phyloP scores from a whole-genome alignment of 2,329 filamentous ascomycete genomes.

The Myriosclerotinia duriaeana region DNA sequence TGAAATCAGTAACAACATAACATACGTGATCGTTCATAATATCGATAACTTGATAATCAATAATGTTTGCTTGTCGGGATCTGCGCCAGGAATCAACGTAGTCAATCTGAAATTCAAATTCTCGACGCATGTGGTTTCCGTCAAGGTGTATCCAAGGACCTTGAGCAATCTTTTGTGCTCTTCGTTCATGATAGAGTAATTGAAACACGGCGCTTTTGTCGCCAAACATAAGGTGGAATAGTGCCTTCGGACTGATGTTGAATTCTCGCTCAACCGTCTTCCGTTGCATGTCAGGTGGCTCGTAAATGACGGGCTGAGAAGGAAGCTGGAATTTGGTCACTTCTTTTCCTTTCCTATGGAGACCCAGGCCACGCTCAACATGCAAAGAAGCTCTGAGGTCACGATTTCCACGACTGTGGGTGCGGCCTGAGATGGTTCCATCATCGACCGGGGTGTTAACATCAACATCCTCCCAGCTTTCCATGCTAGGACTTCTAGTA shows the following conservation, averaged over 20 bases:
- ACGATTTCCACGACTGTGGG: slow-evolving; percentile 43
- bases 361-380: slow-evolving; percentile 60
- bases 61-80: slow-evolving; percentile 60
- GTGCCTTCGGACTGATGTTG: slow-evolving; percentile 86
- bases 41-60: slow-evolving; percentile 85
- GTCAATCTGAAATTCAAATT: slow-evolving; percentile 78
- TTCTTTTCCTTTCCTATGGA: slow-evolving; percentile 41
- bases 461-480: slow-evolving; percentile 88
- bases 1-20: slow-evolving; percentile 62
- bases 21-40: slow-evolving; percentile 72
- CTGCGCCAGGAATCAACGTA: slow-evolving; percentile 64
- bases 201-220: slow-evolving; percentile 89
- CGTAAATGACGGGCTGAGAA: slow-evolving; percentile 75
- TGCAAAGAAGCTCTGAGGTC: slow-evolving; percentile 59
- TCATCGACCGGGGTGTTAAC: slow-evolving; percentile 60
- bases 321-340: slow-evolving; percentile 74
- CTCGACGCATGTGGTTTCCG: slow-evolving; percentile 68
- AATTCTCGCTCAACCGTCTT: slow-evolving; percentile 78
- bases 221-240: slow-evolving; percentile 95
- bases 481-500: slow-evolving; percentile 68
- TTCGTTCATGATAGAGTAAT: slow-evolving; percentile 56
- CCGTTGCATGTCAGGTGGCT: slow-evolving; percentile 76
- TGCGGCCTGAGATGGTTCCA: slow-evolving; percentile 46
- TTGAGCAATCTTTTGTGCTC: slow-evolving; percentile 77
- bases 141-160: slow-evolving; percentile 78